Evolutionary conservation across 164 flowering plant genomes (phyloP).

Genomic region (Tetracentron sinense): DNA sequence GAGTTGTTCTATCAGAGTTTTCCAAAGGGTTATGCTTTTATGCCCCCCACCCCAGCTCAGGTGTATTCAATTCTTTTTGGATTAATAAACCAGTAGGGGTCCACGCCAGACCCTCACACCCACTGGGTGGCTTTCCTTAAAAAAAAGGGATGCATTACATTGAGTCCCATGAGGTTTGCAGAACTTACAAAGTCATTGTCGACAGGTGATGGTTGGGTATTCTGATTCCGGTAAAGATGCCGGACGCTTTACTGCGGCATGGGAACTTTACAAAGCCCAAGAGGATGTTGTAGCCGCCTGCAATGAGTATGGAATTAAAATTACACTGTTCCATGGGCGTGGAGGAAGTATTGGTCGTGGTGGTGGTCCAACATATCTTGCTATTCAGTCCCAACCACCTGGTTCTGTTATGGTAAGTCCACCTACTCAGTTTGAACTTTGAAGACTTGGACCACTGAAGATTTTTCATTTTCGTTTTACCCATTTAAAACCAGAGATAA

Average conservation of each 20-base stretch:
- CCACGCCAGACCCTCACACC: too few species aligned
- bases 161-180: not conserved
- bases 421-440: not conserved
- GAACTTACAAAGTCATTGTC: slow-evolving; percentile 15
- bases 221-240: slow-evolving; percentile 97
- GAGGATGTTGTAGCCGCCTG: slow-evolving; percentile 94
- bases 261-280: slow-evolving; percentile 97
- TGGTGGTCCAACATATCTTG: slow-evolving; percentile 95
- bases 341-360: slow-evolving; percentile 99
- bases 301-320: slow-evolving; percentile 81
- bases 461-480: not conserved
- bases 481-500: not conserved
- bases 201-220: slow-evolving; percentile 97
- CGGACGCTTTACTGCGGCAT: slow-evolving; percentile 93
- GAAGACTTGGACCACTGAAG: not conserved
- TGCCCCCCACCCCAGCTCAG: too few species aligned
- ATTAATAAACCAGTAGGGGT: too few species aligned
- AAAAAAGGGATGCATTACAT: too few species aligned
- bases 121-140: too few species aligned
- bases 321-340: slow-evolving; percentile 97
- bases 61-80: too few species aligned
- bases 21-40: too few species aligned
- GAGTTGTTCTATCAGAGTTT: too few species aligned
- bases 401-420: slow-evolving; percentile 87
- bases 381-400: slow-evolving; percentile 97